Evolutionary conservation across 2,329 filamentous ascomycete species (phyloP).

Genomic region (Pseudogymnoascus sp.): DNA sequence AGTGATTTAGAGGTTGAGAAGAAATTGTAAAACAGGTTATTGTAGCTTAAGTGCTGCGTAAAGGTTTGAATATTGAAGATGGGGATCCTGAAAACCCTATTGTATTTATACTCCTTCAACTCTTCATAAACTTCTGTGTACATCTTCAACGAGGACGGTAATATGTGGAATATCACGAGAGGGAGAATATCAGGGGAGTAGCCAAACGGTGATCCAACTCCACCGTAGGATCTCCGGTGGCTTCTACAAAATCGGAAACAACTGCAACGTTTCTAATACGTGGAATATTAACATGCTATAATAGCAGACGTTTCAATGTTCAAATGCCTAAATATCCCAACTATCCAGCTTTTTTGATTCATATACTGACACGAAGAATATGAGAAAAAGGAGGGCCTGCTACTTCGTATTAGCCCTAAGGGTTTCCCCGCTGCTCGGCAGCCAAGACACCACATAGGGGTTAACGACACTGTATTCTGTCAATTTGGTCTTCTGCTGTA

Average conservation of each 20-base stretch:
- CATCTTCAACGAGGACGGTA: background rate
- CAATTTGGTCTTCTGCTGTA: background rate
- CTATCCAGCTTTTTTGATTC: background rate
- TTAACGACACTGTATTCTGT: background rate
- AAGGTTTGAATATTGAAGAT: background rate
- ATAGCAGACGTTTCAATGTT: background rate
- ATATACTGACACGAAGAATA: background rate
- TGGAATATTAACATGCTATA: background rate
- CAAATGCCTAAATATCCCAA: background rate
- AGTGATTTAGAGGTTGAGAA: background rate
- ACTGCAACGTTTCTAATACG: background rate
- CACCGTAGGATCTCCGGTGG: too few species aligned
- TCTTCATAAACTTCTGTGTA: background rate
- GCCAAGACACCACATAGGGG: background rate
- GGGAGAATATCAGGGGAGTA: too few species aligned
- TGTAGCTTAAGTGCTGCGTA: background rate
- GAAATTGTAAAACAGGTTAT: too few species aligned
- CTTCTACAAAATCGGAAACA: too few species aligned
- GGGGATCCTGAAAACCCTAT: background rate
- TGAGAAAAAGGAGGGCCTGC: background rate
- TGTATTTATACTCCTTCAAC: background rate
- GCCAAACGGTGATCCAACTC: too few species aligned
- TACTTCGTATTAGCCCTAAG: background rate
- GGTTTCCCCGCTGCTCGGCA: background rate
- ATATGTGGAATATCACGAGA: too few species aligned